Evolutionary conservation across 805 yeast genomes (phyloP).

Genomic region (Lachancea sp.): DNA sequence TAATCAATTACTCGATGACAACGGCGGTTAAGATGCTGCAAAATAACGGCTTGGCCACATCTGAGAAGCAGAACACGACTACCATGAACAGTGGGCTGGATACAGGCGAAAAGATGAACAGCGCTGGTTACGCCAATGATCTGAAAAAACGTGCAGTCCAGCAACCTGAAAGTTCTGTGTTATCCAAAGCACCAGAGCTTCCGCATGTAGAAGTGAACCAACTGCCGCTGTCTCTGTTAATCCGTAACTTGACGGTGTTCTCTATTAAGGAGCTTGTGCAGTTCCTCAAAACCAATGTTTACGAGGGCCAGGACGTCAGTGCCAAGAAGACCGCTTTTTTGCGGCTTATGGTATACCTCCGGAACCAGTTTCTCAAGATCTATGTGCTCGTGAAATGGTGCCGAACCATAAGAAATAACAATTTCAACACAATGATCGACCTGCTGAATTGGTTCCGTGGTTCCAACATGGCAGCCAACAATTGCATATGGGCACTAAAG

Average conservation of each 20-base stretch:
- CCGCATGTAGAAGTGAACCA: slow-evolving; percentile 35
- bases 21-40: slow-evolving; percentile 6
- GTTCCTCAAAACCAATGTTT: slow-evolving; percentile 29
- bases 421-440: slow-evolving; percentile 73
- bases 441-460: slow-evolving; percentile 80
- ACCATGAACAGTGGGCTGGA: not conserved
- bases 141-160: not conserved
- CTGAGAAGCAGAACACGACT: not conserved
- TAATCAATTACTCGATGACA: slow-evolving; percentile 3
- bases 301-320: slow-evolving; percentile 24
- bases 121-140: not conserved
- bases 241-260: slow-evolving; percentile 29
- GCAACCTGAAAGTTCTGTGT: not conserved
- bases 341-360: slow-evolving; percentile 57
- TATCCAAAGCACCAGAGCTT: slow-evolving; percentile 17
- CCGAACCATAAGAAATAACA: slow-evolving; percentile 54
- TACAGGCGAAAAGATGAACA: not conserved
- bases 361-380: slow-evolving; percentile 79
- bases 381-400: slow-evolving; percentile 88
- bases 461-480: slow-evolving; percentile 64
- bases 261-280: slow-evolving; percentile 32
- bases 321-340: slow-evolving; percentile 63
- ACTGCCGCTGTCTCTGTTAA: slow-evolving; percentile 27
- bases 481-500: slow-evolving; percentile 58
- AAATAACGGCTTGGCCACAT: slow-evolving; percentile 1